Conservation (phyloP, 257 asterid genomes). For the Coffea canephora region DNA sequence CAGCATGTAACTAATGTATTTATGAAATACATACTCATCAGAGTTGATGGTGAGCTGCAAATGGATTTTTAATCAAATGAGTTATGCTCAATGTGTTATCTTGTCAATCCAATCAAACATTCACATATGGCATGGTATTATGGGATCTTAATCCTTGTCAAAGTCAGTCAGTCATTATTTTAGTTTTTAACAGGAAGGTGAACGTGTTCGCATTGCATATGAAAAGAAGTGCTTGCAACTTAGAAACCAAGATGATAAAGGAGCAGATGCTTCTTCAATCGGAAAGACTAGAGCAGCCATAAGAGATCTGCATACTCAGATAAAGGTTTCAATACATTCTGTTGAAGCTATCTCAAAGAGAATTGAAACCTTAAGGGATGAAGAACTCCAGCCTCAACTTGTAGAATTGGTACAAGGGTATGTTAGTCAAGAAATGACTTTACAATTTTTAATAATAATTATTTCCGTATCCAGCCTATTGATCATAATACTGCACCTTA, state of each 20-base stretch:
- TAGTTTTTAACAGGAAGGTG: conserved; percentile 60
- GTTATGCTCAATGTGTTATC: neutral
- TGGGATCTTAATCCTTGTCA: neutral
- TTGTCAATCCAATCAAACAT: neutral
- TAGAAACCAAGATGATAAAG: conserved; percentile 70
- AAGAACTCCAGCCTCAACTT: conserved; percentile 91
- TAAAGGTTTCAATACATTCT: conserved; percentile 88
- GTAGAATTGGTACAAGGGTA: conserved; percentile 82
- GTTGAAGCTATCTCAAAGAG: conserved; percentile 89
- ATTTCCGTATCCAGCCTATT: neutral
- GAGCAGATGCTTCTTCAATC: conserved; percentile 59
- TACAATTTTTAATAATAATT: neutral
- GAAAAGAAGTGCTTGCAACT: conserved; percentile 84
- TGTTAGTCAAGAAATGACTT: conserved; percentile 6
- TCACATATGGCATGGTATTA: neutral
- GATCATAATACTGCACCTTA: neutral
- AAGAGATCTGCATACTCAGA: conserved; percentile 70
- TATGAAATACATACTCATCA: neutral
- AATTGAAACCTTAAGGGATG: conserved; percentile 80
- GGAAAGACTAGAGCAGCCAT: conserved; percentile 71
- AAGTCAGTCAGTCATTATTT: neutral
- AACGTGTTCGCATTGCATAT: conserved; percentile 69
- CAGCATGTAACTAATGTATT: neutral
- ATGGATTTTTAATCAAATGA: neutral
- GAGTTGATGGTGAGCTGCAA: neutral